These are phyloP conservation scores for Chenopodium album DNA, from an alignment of 148 eudicot genomes.

Conservation along the genomic window DNA sequence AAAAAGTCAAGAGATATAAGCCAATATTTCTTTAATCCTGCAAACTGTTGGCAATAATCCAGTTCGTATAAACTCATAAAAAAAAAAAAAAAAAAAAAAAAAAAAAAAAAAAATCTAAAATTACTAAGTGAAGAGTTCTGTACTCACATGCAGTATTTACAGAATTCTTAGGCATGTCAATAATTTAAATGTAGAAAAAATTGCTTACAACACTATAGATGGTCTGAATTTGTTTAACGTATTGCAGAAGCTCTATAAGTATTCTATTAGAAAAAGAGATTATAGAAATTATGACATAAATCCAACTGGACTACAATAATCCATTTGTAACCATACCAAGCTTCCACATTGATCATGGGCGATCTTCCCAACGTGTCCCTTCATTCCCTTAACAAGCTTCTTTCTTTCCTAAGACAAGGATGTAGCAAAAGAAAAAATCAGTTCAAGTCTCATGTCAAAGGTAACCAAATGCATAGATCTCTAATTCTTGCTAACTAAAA, in stretches of 20 bases:
- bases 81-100: neutral
- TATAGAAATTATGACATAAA: neutral
- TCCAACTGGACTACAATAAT: neutral
- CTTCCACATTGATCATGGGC: slow-evolving; percentile 69
- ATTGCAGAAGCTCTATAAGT: neutral
- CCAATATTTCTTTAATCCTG: neutral
- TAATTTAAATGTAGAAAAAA: neutral
- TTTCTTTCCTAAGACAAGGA: slow-evolving; percentile 64
- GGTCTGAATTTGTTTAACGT: neutral
- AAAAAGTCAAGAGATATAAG: neutral
- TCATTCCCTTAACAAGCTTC: slow-evolving; percentile 81
- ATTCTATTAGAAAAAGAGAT: neutral
- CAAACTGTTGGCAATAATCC: neutral
- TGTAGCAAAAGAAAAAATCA: slow-evolving; percentile 9
- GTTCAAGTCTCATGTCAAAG: neutral
- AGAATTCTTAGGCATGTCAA: neutral
- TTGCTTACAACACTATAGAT: slow-evolving; percentile 2
- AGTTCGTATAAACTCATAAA: neutral
- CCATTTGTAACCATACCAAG: slow-evolving; percentile 46
- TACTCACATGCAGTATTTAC: neutral
- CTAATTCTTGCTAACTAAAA: neutral
- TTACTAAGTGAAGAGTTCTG: neutral
- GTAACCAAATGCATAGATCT: neutral
- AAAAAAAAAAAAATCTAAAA: neutral
- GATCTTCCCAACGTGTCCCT: slow-evolving; percentile 64